Base-by-base conservation (phyloP, 2,329 filamentous ascomycete genomes). In the Rhinocladiella mackenziei region DNA sequence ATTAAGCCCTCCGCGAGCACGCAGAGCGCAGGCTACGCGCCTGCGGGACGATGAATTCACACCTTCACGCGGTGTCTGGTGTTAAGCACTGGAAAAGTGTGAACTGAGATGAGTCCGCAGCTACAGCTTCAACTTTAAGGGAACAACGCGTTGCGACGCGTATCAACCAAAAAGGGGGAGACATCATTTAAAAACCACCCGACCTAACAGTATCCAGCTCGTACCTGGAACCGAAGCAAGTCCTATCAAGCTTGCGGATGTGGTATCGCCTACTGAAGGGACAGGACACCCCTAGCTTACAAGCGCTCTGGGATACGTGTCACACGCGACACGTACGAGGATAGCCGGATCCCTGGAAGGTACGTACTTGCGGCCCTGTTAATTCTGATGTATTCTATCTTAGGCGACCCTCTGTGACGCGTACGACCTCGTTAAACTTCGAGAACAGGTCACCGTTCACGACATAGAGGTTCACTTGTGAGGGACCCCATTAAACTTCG, bases 61-160 rank as follows among this genome's bases (percentile, higher is more conserved):
- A 37, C 34, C 34, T 37, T 37, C 34, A 10, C 34, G 34, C 34
- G 34, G 34, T 37, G 34, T 37, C 34, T 20, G 34, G 34, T 37
- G 20, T 37, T 37, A 37, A 37, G 34, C 34, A 15, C 34, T 37
- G 34, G 25, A 37, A 37, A 37, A 26, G 19, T 22, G 20, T 37
- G 20, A 37, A 37, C 34, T 25, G 10, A 37, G 34, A 37, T 37
- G 20, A 37, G 34, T 25, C 34, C 19, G 19, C n/a, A n/a, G n/a
- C n/a, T n/a, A n/a, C 11, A 36, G 23, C 23, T 26, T 26, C 19
- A 37, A 37, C 20, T 6, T 5, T 18, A 37, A 37, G 13, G 34
- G 25, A 15, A 37, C 2, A 15, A n/a, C 34, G 34, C n/a, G 34
- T 23, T 36, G 20, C 34, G 34, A 37, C 34, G 20, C 19, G 34